Conservation (phyloP, 352 stramenopile genomes). For the Phytophthora sp. region DNA sequence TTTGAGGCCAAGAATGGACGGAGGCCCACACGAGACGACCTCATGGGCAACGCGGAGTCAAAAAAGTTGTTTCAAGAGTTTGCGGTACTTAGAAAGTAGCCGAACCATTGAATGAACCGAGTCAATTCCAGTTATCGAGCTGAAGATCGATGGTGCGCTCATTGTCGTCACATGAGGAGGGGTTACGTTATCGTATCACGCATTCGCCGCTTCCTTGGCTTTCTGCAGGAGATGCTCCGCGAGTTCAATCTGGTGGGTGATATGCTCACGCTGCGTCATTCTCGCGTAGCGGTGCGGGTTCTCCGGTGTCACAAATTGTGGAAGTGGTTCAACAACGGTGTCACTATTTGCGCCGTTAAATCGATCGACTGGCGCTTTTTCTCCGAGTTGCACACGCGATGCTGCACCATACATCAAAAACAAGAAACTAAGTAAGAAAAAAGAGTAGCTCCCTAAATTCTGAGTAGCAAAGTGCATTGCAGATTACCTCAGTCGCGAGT, state of each 20-base stretch:
- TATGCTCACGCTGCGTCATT: conserved; percentile 74
- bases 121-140: conserved; percentile 8
- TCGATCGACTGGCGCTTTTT: conserved; percentile 84
- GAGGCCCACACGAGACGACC: conserved; percentile 70
- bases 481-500: conserved; percentile 67
- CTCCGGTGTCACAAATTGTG: conserved; percentile 54
- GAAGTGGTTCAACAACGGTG: conserved; percentile 69
- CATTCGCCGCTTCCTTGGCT: conserved; percentile 57
- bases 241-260: conserved; percentile 55
- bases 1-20: conserved; percentile 62
- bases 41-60: conserved; percentile 59
- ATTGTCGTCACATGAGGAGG: conserved; percentile 1
- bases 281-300: conserved; percentile 63
- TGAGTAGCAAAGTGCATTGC: not conserved
- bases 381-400: conserved; percentile 78
- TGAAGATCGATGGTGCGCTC: not conserved
- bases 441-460: not conserved
- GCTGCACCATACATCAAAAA: conserved; percentile 39
- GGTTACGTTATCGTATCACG: conserved; percentile 8
- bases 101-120: not conserved
- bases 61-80: conserved; percentile 80
- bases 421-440: conserved; percentile 5
- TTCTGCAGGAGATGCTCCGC: conserved; percentile 66
- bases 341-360: conserved; percentile 83
- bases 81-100: conserved; percentile 69